A percentile compares a stretch with the other conserved stretches of the same genome.
Evolutionary conservation across 805 yeast species (phyloP).

Genomic region (Wickerhamiella bombiphila): DNA sequence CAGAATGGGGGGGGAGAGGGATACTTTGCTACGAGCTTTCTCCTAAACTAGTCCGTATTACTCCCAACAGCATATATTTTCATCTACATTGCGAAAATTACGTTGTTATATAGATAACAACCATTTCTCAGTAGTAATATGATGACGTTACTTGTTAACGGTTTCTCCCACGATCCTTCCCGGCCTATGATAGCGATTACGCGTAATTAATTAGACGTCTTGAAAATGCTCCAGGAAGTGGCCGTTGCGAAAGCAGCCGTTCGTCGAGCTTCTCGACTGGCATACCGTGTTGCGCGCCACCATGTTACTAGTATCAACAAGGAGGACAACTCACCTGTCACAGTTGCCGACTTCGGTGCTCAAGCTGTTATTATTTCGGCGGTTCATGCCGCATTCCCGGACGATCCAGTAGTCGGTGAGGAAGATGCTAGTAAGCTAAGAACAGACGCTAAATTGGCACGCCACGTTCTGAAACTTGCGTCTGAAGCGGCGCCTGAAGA

Average conservation of each 20-base stretch:
- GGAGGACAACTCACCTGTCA: constrained; percentile 85
- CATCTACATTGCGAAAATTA: too few species aligned
- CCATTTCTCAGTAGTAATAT: too few species aligned
- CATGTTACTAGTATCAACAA: constrained; percentile 40
- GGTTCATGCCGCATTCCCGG: constrained; percentile 61
- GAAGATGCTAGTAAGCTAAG: constrained; percentile 66
- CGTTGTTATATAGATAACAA: too few species aligned
- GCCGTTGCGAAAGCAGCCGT: constrained; percentile 81
- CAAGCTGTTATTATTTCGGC: constrained; percentile 88
- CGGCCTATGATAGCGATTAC: too few species aligned
- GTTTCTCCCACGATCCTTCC: too few species aligned
- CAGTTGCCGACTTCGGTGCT: constrained; percentile 88
- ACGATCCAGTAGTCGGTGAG: constrained; percentile 84
- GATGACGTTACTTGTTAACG: too few species aligned
- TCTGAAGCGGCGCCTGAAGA: constrained; percentile 32
- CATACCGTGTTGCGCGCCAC: constrained; percentile 37
- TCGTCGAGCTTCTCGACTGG: constrained; percentile 66
- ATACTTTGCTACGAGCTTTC: too few species aligned
- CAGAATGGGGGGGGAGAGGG: too few species aligned
- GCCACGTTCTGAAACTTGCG: constrained; percentile 47
- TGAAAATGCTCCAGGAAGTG: constrained; percentile 34
- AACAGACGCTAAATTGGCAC: constrained; percentile 34
- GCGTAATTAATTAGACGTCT: too few species aligned
- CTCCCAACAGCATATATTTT: too few species aligned
- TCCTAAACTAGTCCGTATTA: too few species aligned